Evolutionary conservation across 257 asterid genomes (phyloP).

Genomic region (Fraxinus cuspidata): DNA sequence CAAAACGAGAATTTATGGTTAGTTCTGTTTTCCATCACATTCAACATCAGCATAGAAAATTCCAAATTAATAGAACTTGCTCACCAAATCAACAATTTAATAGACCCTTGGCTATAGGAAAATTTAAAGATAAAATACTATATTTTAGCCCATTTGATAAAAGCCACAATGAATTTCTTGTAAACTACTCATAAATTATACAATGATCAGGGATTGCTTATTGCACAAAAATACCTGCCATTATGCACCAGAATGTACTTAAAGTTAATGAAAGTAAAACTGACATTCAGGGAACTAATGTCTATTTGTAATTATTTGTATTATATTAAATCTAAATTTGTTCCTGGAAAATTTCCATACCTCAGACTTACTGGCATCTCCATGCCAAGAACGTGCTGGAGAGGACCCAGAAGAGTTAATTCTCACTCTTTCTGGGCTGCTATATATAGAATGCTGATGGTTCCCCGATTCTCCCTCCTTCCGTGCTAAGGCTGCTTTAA

Average conservation of each 20-base stretch:
- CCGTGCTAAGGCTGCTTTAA: conserved; percentile 68
- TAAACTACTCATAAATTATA: too few species aligned
- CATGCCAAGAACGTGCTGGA: conserved; percentile 45
- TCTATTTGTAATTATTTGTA: neutral
- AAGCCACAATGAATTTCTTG: neutral
- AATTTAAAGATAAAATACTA: neutral
- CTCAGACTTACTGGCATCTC: conserved; percentile 36
- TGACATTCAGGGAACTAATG: too few species aligned
- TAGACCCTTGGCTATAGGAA: neutral
- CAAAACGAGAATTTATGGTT: neutral
- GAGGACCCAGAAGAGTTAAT: conserved; percentile 44
- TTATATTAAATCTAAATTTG: neutral
- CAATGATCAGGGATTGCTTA: neutral
- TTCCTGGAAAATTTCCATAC: conserved; percentile 18
- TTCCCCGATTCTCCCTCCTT: conserved; percentile 53
- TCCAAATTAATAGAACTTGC: neutral
- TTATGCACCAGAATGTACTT: neutral
- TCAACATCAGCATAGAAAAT: neutral
- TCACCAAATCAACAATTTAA: neutral
- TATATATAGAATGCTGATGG: conserved; percentile 32
- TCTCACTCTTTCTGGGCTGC: conserved; percentile 56
- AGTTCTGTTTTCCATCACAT: neutral
- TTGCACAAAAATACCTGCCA: neutral
- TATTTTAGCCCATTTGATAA: neutral
- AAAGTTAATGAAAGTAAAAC: neutral